Percentiles rank a stretch among this genome's conserved stretches.
phyloP scores from a whole-genome alignment of 2,329 filamentous ascomycete species.

The Ceratocystis albifundus region DNA sequence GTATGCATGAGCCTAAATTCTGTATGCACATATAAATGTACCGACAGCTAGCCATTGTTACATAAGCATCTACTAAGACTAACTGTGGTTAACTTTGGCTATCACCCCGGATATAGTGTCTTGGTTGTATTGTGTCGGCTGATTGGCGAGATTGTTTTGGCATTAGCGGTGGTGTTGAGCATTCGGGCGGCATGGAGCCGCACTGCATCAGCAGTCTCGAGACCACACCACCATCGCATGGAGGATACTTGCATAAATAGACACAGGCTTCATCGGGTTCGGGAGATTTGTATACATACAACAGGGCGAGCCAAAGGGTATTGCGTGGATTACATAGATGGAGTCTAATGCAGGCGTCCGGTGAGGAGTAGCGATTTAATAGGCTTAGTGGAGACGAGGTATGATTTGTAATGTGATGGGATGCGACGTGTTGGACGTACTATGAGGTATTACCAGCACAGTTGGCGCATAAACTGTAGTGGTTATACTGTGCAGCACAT shows the following conservation, averaged over 20 bases:
- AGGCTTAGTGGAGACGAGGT: neutral
- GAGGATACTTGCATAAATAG: neutral
- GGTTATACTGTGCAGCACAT: neutral
- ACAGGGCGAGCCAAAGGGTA: neutral
- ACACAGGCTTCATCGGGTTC: neutral
- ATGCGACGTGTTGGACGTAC: neutral
- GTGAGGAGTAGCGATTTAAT: neutral
- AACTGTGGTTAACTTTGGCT: neutral
- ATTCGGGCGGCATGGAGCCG: slow-evolving; percentile 2
- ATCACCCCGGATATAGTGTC: neutral
- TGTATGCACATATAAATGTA: no score
- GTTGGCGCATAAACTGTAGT: neutral
- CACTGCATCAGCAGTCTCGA: neutral
- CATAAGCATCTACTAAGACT: neutral
- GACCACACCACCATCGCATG: neutral
- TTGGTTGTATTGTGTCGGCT: neutral
- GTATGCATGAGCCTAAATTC: no score
- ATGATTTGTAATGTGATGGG: neutral
- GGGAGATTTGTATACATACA: neutral
- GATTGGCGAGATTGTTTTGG: neutral
- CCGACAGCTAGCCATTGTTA: no score
- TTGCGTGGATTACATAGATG: neutral
- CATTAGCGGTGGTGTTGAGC: neutral
- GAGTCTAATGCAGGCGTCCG: neutral
- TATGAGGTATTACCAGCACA: neutral